Conservation (phyloP, 192 early-diverging fungal genomes). For the Backusella psychrophila region DNA sequence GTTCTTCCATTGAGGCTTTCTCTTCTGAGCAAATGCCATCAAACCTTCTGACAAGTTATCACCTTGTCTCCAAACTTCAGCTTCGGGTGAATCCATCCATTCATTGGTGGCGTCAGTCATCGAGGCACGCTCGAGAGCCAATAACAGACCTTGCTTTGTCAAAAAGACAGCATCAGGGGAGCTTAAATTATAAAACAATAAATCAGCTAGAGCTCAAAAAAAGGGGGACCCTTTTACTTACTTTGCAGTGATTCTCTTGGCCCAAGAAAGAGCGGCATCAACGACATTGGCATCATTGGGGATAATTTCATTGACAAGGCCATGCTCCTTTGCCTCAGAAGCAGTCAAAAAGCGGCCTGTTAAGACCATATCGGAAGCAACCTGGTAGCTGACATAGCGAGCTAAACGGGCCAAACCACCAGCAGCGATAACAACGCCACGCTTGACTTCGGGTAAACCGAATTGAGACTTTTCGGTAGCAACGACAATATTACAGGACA, state of each 20-base stretch:
- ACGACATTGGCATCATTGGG: conserved; percentile 26
- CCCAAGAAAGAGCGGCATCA: conserved; percentile 22
- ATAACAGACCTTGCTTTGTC: conserved; percentile 35
- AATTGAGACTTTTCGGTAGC: conserved; percentile 37
- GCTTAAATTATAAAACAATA: conserved; percentile 15
- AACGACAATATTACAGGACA: conserved; percentile 43
- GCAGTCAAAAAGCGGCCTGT: conserved; percentile 39
- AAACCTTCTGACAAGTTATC: conserved; percentile 36
- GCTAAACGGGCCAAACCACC: conserved; percentile 37
- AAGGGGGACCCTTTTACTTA: background rate
- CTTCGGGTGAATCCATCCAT: conserved; percentile 23
- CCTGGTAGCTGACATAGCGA: conserved; percentile 34
- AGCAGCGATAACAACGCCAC: conserved; percentile 30
- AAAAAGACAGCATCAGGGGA: conserved; percentile 44
- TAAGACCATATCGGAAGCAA: conserved; percentile 37
- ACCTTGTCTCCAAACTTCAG: conserved; percentile 19
- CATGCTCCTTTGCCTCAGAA: conserved; percentile 34
- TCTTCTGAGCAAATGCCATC: conserved; percentile 39
- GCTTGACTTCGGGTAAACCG: conserved; percentile 44
- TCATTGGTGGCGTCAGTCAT: conserved; percentile 30
- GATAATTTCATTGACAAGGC: conserved; percentile 39
- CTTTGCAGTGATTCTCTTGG: conserved; percentile 31
- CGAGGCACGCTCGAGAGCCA: conserved; percentile 33
- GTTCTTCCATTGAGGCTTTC: conserved; percentile 37
- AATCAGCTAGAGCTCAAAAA: background rate